Evolutionary conservation across 2,329 filamentous ascomycete species (phyloP).

Genomic region (Phyllosticta ampelicida): DNA sequence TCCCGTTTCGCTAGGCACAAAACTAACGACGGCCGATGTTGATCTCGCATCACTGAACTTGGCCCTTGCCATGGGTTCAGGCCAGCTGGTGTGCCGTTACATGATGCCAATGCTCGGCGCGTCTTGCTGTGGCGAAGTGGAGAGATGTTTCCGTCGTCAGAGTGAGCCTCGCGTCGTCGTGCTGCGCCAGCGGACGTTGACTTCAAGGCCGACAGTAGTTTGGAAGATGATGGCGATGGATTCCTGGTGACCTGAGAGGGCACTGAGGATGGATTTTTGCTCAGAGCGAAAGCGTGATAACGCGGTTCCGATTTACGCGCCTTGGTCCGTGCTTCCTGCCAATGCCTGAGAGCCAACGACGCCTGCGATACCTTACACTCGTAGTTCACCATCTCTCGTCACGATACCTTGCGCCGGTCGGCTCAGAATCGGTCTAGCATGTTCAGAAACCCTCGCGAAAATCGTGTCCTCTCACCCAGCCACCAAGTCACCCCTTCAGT

Average conservation of each 20-base stretch:
- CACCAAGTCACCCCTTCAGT: slow-evolving; percentile 33
- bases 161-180: not conserved
- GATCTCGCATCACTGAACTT: not conserved
- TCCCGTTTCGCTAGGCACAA: not conserved
- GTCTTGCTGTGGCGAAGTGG: not conserved
- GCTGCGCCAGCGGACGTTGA: not conserved
- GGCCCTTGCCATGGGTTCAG: not conserved
- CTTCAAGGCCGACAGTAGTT: not conserved
- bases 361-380: not conserved
- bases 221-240: not conserved
- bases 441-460: slow-evolving; percentile 47
- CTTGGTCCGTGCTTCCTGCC: not conserved
- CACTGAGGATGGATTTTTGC: not conserved
- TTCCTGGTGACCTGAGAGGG: not conserved
- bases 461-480: slow-evolving; percentile 23
- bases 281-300: not conserved
- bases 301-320: not conserved
- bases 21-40: not conserved
- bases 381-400: not conserved
- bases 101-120: not conserved
- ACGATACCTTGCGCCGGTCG: not conserved
- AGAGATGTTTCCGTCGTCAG: not conserved
- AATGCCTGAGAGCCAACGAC: not conserved
- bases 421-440: slow-evolving; percentile 21
- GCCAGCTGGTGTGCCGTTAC: not conserved